Percentiles rank a stretch among this genome's conserved stretches.
phyloP scores from a whole-genome alignment of 1,284 basidiomycete species.

The Sanghuangporus baumii region DNA sequence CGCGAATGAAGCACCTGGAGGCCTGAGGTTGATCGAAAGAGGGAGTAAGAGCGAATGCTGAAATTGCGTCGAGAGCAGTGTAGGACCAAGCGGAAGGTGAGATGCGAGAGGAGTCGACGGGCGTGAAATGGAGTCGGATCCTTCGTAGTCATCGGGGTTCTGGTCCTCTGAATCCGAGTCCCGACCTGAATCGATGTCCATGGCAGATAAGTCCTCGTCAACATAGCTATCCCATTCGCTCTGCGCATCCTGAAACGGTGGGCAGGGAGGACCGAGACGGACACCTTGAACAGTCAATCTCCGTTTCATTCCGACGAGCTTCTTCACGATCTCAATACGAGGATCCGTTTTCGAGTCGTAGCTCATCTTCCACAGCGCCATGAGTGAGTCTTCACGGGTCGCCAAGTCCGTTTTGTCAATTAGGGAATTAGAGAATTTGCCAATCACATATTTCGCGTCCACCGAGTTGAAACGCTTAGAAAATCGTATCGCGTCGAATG shows the following conservation, averaged over 20 bases:
- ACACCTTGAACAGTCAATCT: constrained; percentile 33
- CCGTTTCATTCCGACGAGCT: constrained; percentile 60
- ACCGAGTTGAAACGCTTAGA: constrained; percentile 48
- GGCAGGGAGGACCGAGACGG: constrained; percentile 30
- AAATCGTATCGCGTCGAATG: constrained; percentile 69
- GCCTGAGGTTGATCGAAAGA: constrained; percentile 49
- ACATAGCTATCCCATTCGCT: constrained; percentile 19
- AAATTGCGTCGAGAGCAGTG: constrained; percentile 59
- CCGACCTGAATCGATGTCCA: constrained; percentile 27
- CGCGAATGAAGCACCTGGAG: constrained; percentile 45
- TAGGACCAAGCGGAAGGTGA: constrained; percentile 63
- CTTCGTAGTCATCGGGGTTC: constrained; percentile 25
- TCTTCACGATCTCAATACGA: constrained; percentile 54
- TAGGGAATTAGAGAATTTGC: constrained; percentile 69
- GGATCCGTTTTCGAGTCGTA: constrained; percentile 54
- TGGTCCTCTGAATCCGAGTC: constrained; percentile 31
- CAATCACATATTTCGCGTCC: constrained; percentile 67
- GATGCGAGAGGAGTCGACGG: constrained; percentile 61
- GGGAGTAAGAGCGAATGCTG: constrained; percentile 54
- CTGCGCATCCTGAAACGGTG: constrained; percentile 23
- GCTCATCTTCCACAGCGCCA: constrained; percentile 16
- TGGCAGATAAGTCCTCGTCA: constrained; percentile 28
- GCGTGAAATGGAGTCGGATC: constrained; percentile 31
- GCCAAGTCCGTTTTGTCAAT: constrained; percentile 39
- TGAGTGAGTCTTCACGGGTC: constrained; percentile 15